Evolutionary conservation across 2,329 filamentous ascomycete species (phyloP).

Genomic region (Fusarium miscanthi): DNA sequence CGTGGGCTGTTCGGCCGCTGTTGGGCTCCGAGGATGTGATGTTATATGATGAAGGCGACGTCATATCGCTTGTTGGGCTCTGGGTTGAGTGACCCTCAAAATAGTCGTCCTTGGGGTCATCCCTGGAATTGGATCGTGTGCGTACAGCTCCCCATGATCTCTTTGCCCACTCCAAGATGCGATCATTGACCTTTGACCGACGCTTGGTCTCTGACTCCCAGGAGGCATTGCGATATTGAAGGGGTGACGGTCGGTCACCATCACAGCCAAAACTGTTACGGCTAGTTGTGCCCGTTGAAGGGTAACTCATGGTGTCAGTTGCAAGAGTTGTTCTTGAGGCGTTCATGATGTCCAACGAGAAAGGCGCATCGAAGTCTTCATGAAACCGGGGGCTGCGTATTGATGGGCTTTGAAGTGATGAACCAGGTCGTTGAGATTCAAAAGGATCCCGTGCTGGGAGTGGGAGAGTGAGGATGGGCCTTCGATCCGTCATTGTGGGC

Average conservation of each 20-base stretch:
- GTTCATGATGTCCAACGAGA: slow-evolving; percentile 51
- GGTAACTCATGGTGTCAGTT: slow-evolving; percentile 44
- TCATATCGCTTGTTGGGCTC: slow-evolving; percentile 33
- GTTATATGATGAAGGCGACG: slow-evolving; percentile 32
- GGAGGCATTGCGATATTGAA: slow-evolving; percentile 43
- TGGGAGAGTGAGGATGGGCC: slow-evolving; percentile 44
- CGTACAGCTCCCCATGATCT: slow-evolving; percentile 47
- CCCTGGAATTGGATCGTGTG: slow-evolving; percentile 41
- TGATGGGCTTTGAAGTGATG: slow-evolving; percentile 35
- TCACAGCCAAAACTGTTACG: slow-evolving; percentile 46
- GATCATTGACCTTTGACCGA: slow-evolving; percentile 48
- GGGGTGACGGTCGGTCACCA: slow-evolving; percentile 30
- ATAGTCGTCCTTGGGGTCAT: slow-evolving; percentile 39
- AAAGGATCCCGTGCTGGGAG: slow-evolving; percentile 39
- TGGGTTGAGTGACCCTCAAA: slow-evolving; percentile 26
- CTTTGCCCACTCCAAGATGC: slow-evolving; percentile 50
- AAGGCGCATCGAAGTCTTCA: slow-evolving; percentile 54
- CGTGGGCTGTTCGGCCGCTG: slow-evolving; percentile 9
- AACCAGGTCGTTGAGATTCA: slow-evolving; percentile 36
- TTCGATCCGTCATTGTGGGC: slow-evolving; percentile 44
- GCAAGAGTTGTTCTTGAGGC: slow-evolving; percentile 45
- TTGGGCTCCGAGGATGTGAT: slow-evolving; percentile 30
- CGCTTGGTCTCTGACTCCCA: slow-evolving; percentile 46
- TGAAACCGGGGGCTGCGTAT: slow-evolving; percentile 50
- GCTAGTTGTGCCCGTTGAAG: slow-evolving; percentile 35